A percentile compares a stretch with the other conserved stretches of the same genome.
Conservation (phyloP, 345 rosid genomes). For the Acer saccharum region DNA sequence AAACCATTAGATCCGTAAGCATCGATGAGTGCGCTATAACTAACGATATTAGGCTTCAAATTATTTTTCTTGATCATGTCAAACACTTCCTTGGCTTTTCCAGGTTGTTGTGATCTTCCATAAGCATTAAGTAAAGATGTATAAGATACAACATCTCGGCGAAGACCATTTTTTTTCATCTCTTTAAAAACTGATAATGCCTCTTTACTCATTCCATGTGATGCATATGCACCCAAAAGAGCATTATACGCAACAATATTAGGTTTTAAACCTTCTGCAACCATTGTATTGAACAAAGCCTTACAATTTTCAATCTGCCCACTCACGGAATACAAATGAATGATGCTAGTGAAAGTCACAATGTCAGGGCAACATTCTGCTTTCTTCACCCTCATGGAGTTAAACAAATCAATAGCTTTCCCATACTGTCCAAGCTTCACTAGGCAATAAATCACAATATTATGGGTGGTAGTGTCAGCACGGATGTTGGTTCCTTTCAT, state of each 20-base stretch:
- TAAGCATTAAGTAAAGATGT: conserved; percentile 86
- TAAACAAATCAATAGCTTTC: conserved; percentile 70
- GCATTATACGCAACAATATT: conserved; percentile 79
- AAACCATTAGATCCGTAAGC: conserved; percentile 89
- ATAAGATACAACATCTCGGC: conserved; percentile 82
- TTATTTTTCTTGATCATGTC: conserved; percentile 67
- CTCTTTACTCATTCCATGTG: conserved; percentile 77
- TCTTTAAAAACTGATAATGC: conserved; percentile 73
- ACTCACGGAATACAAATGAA: conserved; percentile 68
- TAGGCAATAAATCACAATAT: conserved; percentile 78
- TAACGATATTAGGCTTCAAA: conserved; percentile 72
- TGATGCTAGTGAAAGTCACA: conserved; percentile 80
- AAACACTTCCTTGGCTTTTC: conserved; percentile 75
- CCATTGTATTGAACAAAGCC: conserved; percentile 70
- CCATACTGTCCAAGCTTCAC: conserved; percentile 73
- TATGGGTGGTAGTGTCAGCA: conserved; percentile 82
- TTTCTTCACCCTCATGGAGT: conserved; percentile 80
- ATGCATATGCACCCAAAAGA: conserved; percentile 81
- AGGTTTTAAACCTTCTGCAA: conserved; percentile 87
- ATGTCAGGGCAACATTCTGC: conserved; percentile 70
- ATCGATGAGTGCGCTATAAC: conserved; percentile 85
- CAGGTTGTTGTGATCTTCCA: conserved; percentile 83
- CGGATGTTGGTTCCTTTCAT: conserved; percentile 87
- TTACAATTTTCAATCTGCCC: conserved; percentile 81
- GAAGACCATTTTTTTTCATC: conserved; percentile 60